A percentile compares a stretch with the other conserved stretches of the same genome.
These are phyloP conservation scores for Arthrobotrys musiformis DNA, from an alignment of 2,329 filamentous ascomycete species.

Conservation along the genomic window DNA sequence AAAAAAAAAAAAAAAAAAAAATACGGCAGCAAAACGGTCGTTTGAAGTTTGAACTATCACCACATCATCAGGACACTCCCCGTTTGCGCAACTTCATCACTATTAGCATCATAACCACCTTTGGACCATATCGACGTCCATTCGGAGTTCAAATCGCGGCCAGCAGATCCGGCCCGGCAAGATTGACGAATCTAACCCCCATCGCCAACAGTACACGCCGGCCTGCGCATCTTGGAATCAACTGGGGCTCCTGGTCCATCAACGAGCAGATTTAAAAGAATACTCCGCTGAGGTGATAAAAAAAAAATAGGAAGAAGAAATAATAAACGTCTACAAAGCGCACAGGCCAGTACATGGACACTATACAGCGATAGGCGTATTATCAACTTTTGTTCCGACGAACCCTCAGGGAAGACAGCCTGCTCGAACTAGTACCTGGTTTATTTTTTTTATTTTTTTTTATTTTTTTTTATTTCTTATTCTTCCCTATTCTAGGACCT, in stretches of 20 bases:
- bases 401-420: constrained; percentile 47
- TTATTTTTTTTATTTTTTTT: constrained; percentile 37
- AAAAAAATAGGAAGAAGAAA: constrained; percentile 10
- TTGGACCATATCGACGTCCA: constrained; percentile 9
- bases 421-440: constrained; percentile 30
- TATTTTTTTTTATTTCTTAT: neutral
- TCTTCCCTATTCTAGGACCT: constrained; percentile 10
- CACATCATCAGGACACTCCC: constrained; percentile 44
- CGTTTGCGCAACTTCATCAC: constrained; percentile 26
- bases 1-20: constrained; percentile 5
- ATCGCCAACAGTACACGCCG: constrained; percentile 7
- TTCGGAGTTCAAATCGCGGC: constrained; percentile 11
- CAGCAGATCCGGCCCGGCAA: constrained; percentile 34
- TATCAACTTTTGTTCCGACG: constrained; percentile 52
- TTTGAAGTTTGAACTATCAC: constrained; percentile 25
- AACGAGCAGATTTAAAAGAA: constrained; percentile 53
- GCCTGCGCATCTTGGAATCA: constrained; percentile 43
- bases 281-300: constrained; percentile 47
- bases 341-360: constrained; percentile 18
- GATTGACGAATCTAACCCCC: constrained; percentile 25
- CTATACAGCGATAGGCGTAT: constrained; percentile 39
- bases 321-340: constrained; percentile 24
- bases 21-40: neutral
- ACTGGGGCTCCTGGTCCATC: constrained; percentile 46
- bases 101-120: constrained; percentile 4